Evolutionary conservation across 2,329 filamentous ascomycete genomes (phyloP), one percentile per base, ranked within the genome.

Genomic region (Zymoseptoria ardabiliae): DNA sequence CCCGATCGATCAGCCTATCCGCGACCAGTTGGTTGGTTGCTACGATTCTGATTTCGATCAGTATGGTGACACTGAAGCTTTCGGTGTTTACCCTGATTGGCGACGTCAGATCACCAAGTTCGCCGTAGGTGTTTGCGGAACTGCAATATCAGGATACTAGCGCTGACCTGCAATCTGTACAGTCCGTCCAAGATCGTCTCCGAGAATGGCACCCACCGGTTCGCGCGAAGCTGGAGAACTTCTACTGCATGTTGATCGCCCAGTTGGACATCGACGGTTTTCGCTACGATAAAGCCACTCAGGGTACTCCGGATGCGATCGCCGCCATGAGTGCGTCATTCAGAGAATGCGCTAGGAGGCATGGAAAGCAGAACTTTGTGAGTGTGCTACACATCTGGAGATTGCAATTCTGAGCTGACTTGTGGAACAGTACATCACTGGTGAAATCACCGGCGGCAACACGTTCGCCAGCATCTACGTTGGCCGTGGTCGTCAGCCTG

Each of bases 221-320:
- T 1, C 74, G 78, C n/a, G 75, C 78, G 28, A 82, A 81, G 64
- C 71, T 86, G 50, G 78, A 81, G 61, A 78, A 78, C 30, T 84
- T 85, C 65, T 84, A 82, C 2, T 87, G 84, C 70, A 81, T 86
- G 68, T 76, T 81, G 8, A 84, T 87, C 59, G 72, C 75, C 11
- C 80, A 79, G 65, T 75, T 87, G 10, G 84, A 86, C 65, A 80
- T 87, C 57, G 84, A 87, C 66, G 84, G 83, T 0, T 85, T 84
- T 66, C 80, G 84, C 50, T 84, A 85, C 70, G 84, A 87, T 71
- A 87, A 87, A 70, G 84, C 83, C 1, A 79, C 81, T 1, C 83
- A 85, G 65, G 78, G 81, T 8, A 85, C 84, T 0, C 77, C 85
- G 6, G 84, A 86, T 66, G 80, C 83, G 0, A 76, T 84, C 59